Percentiles rank a stretch among this genome's conserved stretches.
These are phyloP conservation scores for Nicotiana attenuata DNA, from an alignment of 257 asterid genomes.

Conservation along the genomic window DNA sequence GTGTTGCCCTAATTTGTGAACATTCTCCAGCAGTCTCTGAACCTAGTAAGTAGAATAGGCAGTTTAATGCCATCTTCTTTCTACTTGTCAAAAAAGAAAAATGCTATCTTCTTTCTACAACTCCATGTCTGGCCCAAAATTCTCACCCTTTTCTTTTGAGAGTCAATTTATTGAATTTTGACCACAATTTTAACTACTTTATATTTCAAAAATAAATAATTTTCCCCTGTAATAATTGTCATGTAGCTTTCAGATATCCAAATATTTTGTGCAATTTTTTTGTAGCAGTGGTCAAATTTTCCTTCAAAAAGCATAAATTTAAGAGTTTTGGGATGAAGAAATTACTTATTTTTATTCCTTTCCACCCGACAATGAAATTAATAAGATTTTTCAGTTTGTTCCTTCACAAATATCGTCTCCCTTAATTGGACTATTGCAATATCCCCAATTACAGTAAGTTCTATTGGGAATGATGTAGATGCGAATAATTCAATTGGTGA, in stretches of 20 bases:
- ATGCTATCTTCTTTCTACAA: background rate
- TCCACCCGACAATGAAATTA: background rate
- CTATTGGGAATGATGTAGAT: conserved; percentile 42
- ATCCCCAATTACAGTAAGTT: background rate
- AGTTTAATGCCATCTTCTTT: conserved; percentile 6
- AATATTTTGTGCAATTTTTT: background rate
- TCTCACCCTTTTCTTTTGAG: background rate
- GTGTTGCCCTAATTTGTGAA: conserved; percentile 69
- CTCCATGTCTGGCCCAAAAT: background rate
- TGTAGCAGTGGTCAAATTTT: background rate
- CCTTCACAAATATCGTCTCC: background rate
- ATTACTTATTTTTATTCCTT: background rate
- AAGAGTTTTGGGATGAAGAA: background rate
- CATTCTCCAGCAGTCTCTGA: conserved; percentile 50
- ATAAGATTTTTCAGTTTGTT: background rate
- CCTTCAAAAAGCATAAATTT: background rate
- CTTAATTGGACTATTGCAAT: background rate
- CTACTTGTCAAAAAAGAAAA: background rate
- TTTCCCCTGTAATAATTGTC: background rate
- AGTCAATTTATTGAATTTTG: background rate
- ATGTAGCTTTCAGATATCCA: background rate
- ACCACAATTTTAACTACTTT: background rate
- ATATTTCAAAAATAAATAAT: background rate
- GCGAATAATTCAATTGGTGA: conserved; percentile 42
- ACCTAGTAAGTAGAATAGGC: conserved; percentile 40